A percentile compares a stretch with the other conserved stretches of the same genome.
Evolutionary conservation across 208 protist species (phyloP).

Genomic region (Entamoeba invadens): DNA sequence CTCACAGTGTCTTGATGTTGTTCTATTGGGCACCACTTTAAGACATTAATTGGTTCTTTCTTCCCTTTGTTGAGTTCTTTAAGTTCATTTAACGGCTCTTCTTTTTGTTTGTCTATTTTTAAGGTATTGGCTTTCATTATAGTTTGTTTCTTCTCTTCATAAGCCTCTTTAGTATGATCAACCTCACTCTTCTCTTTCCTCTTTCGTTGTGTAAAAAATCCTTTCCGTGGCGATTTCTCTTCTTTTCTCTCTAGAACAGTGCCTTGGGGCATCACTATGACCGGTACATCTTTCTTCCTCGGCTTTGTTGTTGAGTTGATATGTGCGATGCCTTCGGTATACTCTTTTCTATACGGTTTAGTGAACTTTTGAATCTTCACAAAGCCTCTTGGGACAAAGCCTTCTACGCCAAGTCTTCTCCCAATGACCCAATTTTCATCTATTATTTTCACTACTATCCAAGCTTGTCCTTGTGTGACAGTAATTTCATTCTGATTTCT

Average conservation of each 20-base stretch:
- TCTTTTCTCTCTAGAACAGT: background rate
- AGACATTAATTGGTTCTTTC: background rate
- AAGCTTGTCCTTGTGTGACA: background rate
- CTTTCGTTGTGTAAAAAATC: background rate
- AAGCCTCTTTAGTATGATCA: background rate
- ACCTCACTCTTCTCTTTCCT: background rate
- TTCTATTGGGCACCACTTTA: background rate
- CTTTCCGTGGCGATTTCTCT: background rate
- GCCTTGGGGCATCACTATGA: background rate
- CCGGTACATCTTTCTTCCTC: background rate
- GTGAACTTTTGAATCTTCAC: background rate
- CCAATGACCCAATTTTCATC: background rate
- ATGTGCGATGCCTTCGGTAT: background rate
- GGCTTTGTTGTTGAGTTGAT: background rate
- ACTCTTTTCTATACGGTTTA: background rate
- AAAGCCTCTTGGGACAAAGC: background rate
- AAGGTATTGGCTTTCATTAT: background rate
- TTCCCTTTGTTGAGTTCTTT: background rate
- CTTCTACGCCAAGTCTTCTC: background rate
- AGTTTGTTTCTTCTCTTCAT: background rate
- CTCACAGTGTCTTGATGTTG: background rate
- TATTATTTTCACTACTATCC: background rate
- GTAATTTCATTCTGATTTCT: background rate
- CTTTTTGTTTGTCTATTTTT: background rate
- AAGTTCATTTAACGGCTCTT: background rate